Evolutionary conservation across 2,329 filamentous ascomycete genomes (phyloP).

Genomic region (Trichoderma afroharzianum): DNA sequence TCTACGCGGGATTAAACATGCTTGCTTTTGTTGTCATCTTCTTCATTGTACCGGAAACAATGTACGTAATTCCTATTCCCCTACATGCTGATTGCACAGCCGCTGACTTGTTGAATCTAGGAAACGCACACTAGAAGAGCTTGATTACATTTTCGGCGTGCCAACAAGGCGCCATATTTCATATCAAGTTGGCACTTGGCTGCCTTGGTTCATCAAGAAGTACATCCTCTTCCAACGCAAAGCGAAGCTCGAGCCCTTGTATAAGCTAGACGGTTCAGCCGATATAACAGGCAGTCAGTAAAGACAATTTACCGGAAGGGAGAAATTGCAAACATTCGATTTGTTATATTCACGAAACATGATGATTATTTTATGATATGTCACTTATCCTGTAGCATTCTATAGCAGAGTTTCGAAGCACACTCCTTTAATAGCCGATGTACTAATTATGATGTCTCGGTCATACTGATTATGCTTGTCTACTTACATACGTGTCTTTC

Average conservation of each 20-base stretch:
- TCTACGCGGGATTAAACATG: conserved; percentile 59
- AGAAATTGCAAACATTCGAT: neutral
- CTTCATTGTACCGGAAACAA: conserved; percentile 56
- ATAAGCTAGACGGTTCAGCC: conserved; percentile 25
- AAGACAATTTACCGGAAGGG: fast-evolving
- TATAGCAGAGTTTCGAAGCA: neutral
- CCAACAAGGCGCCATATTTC: conserved; percentile 30
- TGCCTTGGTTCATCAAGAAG: conserved; percentile 33
- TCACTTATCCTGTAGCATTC: neutral
- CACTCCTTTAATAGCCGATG: neutral
- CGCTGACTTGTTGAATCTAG: neutral
- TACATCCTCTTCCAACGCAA: conserved; percentile 28
- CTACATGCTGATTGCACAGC: neutral
- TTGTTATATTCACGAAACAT: neutral
- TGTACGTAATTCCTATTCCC: conserved; percentile 25
- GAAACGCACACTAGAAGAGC: conserved; percentile 38
- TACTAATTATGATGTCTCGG: neutral
- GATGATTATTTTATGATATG: neutral
- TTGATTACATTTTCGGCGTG: conserved; percentile 38
- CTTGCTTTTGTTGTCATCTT: conserved; percentile 61
- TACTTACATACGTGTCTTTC: neutral
- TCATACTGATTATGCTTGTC: neutral
- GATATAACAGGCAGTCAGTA: neutral
- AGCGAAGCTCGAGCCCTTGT: conserved; percentile 31
- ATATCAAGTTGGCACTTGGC: conserved; percentile 33